Evolutionary conservation across 177 flowering plant genomes (phyloP).

Genomic region (Vitis hybrid): DNA sequence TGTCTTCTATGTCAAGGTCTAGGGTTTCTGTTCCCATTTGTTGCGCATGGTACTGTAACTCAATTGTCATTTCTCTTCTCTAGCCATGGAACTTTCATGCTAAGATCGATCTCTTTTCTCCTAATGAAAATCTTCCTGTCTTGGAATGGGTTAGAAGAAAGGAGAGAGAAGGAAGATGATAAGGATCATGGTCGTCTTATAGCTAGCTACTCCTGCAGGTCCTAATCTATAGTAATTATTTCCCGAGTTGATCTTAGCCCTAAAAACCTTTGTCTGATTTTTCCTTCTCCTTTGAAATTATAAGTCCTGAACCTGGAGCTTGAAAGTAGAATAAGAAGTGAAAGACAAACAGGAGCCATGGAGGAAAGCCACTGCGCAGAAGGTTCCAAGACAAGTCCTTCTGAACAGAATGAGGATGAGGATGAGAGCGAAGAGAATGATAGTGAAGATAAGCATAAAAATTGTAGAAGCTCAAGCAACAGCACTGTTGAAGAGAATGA

Average conservation of each 20-base stretch:
- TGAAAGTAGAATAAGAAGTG: not conserved
- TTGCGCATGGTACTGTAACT: not conserved
- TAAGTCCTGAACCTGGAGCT: not conserved
- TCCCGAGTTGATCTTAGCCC: not conserved
- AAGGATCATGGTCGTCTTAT: not conserved
- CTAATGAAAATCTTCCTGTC: not conserved
- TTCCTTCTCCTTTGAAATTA: not conserved
- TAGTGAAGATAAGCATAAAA: conserved; percentile 23
- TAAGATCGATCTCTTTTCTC: not conserved
- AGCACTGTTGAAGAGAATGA: conserved; percentile 76
- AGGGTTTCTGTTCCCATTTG: conserved; percentile 28
- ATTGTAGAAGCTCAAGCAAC: conserved; percentile 68
- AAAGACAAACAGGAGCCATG: conserved; percentile 8
- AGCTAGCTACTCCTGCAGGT: not conserved
- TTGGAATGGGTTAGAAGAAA: not conserved
- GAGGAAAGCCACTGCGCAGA: conserved; percentile 21
- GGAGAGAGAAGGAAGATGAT: not conserved
- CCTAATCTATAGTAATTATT: conserved; percentile 8
- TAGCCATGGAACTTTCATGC: not conserved
- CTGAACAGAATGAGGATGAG: conserved; percentile 20
- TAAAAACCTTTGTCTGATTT: not conserved
- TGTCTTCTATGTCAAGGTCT: conserved; percentile 25
- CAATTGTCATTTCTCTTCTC: not conserved
- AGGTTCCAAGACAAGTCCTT: conserved; percentile 32
- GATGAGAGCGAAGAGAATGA: conserved; percentile 31